Percentiles rank a stretch among this genome's conserved stretches.
Conservation (phyloP, 2,329 filamentous ascomycete species). For the Epichloe uncinata region DNA sequence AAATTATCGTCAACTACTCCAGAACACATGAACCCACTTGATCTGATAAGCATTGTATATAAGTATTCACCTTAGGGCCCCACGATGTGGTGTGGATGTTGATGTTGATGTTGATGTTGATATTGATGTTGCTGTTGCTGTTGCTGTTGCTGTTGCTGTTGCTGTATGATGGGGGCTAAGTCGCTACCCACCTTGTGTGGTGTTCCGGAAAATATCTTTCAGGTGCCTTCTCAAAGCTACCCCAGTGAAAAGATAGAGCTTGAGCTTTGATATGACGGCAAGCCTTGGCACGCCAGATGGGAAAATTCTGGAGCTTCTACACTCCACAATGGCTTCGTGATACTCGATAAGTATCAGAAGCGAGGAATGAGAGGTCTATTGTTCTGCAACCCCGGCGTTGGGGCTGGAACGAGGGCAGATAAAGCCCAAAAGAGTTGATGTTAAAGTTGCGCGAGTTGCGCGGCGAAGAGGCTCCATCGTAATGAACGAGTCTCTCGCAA, state of each 20-base stretch:
- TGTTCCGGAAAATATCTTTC: background rate
- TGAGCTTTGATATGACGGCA: background rate
- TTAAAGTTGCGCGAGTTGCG: background rate
- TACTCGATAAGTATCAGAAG: constrained; percentile 13
- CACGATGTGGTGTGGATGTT: background rate
- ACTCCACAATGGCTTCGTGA: constrained; percentile 12
- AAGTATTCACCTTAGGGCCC: background rate
- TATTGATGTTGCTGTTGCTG: background rate
- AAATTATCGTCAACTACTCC: background rate
- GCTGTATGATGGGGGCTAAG: background rate
- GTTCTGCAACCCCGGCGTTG: constrained; percentile 35
- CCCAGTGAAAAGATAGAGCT: background rate
- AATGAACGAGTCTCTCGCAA: background rate
- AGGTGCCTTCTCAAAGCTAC: background rate
- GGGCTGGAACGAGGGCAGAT: constrained; percentile 19
- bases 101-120: no score
- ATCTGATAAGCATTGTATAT: background rate
- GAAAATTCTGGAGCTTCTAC: constrained; percentile 5
- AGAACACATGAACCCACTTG: background rate
- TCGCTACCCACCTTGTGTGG: no score
- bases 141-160: no score
- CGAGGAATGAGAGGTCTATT: constrained; percentile 22
- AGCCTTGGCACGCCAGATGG: background rate
- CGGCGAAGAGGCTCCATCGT: background rate
- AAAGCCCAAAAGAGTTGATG: background rate